phyloP scores from a whole-genome alignment of 2,329 filamentous ascomycete species.

The Iodosphaeria phyllophila region DNA sequence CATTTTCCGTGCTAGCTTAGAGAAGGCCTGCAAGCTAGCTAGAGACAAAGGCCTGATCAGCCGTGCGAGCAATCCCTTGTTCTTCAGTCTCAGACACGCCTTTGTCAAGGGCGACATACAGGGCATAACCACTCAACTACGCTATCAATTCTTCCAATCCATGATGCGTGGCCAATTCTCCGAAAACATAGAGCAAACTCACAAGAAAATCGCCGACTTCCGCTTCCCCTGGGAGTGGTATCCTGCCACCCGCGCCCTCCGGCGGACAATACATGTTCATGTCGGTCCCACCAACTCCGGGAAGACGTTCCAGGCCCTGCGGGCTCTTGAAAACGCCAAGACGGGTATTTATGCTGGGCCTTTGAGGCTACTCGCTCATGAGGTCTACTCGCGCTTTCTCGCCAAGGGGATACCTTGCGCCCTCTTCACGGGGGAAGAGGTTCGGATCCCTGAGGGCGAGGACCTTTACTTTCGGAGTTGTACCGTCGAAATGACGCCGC shows the following conservation, averaged over 20 bases:
- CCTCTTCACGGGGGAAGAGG: conserved; percentile 81
- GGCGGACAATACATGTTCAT: conserved; percentile 75
- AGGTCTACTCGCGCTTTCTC: conserved; percentile 77
- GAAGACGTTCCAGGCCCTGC: conserved; percentile 88
- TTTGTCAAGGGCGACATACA: conserved; percentile 33
- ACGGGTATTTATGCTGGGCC: conserved; percentile 82
- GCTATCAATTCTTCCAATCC: conserved; percentile 50
- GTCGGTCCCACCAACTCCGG: conserved; percentile 96
- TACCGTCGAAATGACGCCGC: conserved; percentile 73
- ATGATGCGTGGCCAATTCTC: conserved; percentile 39
- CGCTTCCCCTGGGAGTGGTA: conserved; percentile 90
- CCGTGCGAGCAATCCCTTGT: conserved; percentile 30
- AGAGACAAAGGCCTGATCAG: conserved; percentile 15
- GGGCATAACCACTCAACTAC: conserved; percentile 38
- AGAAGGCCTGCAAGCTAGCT: conserved; percentile 26
- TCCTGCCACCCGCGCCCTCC: conserved; percentile 60
- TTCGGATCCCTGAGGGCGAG: conserved; percentile 43
- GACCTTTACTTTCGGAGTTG: conserved; percentile 55
- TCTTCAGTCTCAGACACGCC: conserved; percentile 37
- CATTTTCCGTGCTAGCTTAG: conserved; percentile 25
- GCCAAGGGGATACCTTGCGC: conserved; percentile 62
- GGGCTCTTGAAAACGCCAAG: conserved; percentile 59
- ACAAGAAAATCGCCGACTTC: conserved; percentile 56
- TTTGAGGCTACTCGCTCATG: conserved; percentile 72
- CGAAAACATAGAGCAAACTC: conserved; percentile 33